Conservation (phyloP, 2,329 filamentous ascomycete genomes). For the Orbilia oligospora region DNA sequence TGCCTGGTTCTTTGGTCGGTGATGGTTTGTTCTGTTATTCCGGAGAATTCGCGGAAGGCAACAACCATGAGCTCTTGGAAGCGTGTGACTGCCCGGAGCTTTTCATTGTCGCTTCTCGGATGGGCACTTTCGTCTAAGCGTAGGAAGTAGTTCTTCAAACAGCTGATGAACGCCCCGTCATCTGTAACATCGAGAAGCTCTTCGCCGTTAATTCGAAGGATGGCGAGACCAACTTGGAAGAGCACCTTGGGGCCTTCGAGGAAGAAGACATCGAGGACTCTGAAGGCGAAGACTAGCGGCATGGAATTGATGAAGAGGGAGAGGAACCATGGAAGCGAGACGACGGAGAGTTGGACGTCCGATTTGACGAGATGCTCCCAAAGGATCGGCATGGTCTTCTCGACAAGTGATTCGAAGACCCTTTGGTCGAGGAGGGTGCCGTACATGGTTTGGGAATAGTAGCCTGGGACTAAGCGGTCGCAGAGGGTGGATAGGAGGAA, state of each 20-base stretch:
- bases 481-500: slow-evolving; percentile 92
- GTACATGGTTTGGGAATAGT: slow-evolving; percentile 99
- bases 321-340: slow-evolving; percentile 97
- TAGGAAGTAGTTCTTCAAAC: slow-evolving; percentile 94
- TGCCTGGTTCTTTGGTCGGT: slow-evolving; percentile 90
- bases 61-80: slow-evolving; percentile 99
- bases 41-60: slow-evolving; percentile 97
- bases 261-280: slow-evolving; percentile 97
- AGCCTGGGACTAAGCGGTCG: slow-evolving; percentile 91
- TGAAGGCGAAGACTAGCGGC: slow-evolving; percentile 96
- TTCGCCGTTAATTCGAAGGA: slow-evolving; percentile 95
- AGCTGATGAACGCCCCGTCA: slow-evolving; percentile 95
- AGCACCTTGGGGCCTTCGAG: slow-evolving; percentile 96
- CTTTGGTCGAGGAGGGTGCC: slow-evolving; percentile 96
- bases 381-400: slow-evolving; percentile 97
- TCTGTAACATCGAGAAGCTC: slow-evolving; percentile 93
- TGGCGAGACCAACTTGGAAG: slow-evolving; percentile 97
- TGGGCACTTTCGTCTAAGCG: slow-evolving; percentile 95
- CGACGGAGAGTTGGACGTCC: slow-evolving; percentile 96
- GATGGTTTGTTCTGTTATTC: slow-evolving; percentile 93
- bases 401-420: slow-evolving; percentile 97
- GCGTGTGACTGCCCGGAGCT: slow-evolving; percentile 90
- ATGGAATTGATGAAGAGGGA: slow-evolving; percentile 99
- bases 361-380: slow-evolving; percentile 99
- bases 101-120: slow-evolving; percentile 94